Conservation (phyloP, 441 rosid species). For the Gossypium schwendimanii region DNA sequence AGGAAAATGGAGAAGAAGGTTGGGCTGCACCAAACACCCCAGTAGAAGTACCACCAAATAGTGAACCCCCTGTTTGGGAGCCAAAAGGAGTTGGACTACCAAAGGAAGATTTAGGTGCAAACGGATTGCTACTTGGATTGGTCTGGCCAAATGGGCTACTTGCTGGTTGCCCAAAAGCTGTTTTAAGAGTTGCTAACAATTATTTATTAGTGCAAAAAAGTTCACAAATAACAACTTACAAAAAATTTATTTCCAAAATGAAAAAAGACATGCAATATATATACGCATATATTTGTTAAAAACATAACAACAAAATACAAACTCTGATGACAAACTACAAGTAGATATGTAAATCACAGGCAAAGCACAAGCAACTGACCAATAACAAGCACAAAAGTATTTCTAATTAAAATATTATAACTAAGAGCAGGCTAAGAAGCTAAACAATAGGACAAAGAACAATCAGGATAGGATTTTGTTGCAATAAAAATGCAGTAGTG, state of each 20-base stretch:
- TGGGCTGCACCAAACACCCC: constrained; percentile 80
- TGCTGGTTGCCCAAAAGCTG: constrained; percentile 93
- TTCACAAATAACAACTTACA: not conserved
- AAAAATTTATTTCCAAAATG: not conserved
- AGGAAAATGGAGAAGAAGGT: constrained; percentile 60
- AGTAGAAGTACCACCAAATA: constrained; percentile 86
- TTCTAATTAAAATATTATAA: not conserved
- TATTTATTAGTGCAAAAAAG: not conserved
- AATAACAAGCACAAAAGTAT: not conserved
- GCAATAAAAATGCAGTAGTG: not conserved
- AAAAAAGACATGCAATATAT: not conserved
- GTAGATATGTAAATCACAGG: not conserved
- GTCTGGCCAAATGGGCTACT: constrained; percentile 77
- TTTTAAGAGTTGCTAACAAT: constrained; percentile 11
- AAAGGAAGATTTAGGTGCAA: constrained; percentile 64
- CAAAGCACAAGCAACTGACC: not conserved
- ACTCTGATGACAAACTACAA: not conserved
- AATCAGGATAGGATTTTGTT: not conserved
- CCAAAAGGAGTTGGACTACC: constrained; percentile 68
- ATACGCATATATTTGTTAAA: not conserved
- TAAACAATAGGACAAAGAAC: not conserved
- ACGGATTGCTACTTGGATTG: constrained; percentile 55
- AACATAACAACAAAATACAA: not conserved
- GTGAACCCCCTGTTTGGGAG: constrained; percentile 66
- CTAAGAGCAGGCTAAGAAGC: not conserved